A percentile compares a stretch with the other conserved stretches of the same genome.
Conservation (phyloP, 768 basidiomycete genomes). For the Filobasidium floriforme region DNA sequence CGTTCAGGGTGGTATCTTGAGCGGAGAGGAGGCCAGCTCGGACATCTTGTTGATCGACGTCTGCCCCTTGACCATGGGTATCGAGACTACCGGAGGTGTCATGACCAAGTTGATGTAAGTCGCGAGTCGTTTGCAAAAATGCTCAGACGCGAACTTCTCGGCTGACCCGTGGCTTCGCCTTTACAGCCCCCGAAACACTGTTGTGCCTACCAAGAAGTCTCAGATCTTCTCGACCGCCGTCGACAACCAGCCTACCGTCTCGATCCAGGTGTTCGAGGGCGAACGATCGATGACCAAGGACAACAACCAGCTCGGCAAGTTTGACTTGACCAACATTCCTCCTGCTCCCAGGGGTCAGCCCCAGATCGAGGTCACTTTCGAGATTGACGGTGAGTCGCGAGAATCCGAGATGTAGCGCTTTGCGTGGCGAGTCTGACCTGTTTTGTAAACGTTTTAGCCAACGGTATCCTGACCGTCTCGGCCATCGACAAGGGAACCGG, state of each 20-base stretch:
- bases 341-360: conserved; percentile 97
- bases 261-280: conserved; percentile 60
- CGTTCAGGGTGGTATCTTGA: conserved; percentile 95
- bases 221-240: conserved; percentile 47
- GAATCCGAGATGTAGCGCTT: neutral
- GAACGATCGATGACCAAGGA: conserved; percentile 98
- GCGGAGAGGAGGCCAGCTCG: conserved; percentile 79
- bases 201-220: conserved; percentile 46
- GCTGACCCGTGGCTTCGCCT: conserved; percentile 1
- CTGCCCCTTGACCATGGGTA: conserved; percentile 57
- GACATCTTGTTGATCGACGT: conserved; percentile 95
- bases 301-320: conserved; percentile 97
- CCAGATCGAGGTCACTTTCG: conserved; percentile 95
- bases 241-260: conserved; percentile 47
- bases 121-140: neutral
- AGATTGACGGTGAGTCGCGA: conserved; percentile 67
- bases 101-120: conserved; percentile 81
- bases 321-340: conserved; percentile 91
- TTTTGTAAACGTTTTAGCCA: conserved; percentile 27
- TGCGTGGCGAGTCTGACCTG: neutral
- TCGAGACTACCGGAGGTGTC: conserved; percentile 98
- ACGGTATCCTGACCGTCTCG: conserved; percentile 83
- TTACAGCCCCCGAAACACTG: conserved; percentile 35
- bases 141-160: neutral
- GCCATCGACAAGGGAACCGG: conserved; percentile 95